Conservation (phyloP, 1,284 basidiomycete genomes). For the Ceratobasidium sp. region DNA sequence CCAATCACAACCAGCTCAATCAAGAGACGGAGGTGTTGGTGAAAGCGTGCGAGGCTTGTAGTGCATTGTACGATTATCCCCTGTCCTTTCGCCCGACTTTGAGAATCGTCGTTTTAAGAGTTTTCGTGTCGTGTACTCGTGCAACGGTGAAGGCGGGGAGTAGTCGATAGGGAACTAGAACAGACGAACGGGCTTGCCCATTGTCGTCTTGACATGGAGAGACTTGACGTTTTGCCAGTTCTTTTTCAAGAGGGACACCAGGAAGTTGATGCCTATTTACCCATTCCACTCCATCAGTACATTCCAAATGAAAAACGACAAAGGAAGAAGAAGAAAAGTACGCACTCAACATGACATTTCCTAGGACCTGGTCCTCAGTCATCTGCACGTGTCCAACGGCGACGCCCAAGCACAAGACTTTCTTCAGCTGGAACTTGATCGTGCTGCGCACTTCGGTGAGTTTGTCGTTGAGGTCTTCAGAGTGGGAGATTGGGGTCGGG, state of each 20-base stretch:
- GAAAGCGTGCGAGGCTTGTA: conserved; percentile 93
- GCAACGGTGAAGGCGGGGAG: conserved; percentile 43
- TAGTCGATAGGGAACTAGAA: conserved; percentile 70
- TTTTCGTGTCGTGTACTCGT: conserved; percentile 4
- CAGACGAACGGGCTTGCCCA: conserved; percentile 97
- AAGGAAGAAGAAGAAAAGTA: conserved; percentile 50
- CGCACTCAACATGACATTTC: conserved; percentile 96
- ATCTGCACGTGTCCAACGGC: conserved; percentile 98
- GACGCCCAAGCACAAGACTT: conserved; percentile 99
- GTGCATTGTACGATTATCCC: conserved; percentile 70
- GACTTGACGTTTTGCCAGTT: conserved; percentile 99
- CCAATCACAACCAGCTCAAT: conserved; percentile 81
- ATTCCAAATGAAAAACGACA: background rate
- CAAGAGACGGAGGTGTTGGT: conserved; percentile 78
- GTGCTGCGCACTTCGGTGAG: conserved; percentile 96
- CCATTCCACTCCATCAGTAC: background rate
- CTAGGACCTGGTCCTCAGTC: conserved; percentile 97
- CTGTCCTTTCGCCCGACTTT: background rate
- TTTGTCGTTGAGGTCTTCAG: conserved; percentile 94
- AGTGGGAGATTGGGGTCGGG: conserved; percentile 96
- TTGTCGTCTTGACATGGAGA: conserved; percentile 98
- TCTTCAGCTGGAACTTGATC: conserved; percentile 99
- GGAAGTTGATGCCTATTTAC: conserved; percentile 94
- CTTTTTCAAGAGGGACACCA: conserved; percentile 99
- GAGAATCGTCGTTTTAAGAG: background rate